Conservation (phyloP, 2,329 filamentous ascomycete genomes). For the Shiraia bambusicola region DNA sequence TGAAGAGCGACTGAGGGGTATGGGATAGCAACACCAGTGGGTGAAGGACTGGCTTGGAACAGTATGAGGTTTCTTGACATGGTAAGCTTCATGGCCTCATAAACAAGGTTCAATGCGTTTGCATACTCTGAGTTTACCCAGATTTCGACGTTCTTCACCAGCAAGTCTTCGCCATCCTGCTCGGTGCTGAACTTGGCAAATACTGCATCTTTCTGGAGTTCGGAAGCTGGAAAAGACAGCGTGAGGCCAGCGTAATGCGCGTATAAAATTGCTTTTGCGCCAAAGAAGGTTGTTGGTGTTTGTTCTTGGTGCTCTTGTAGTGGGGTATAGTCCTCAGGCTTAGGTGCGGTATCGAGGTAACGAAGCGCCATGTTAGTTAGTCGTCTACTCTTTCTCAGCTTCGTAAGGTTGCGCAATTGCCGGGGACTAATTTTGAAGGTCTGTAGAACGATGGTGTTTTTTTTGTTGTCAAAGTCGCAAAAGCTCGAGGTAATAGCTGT, state of each 20-base stretch:
- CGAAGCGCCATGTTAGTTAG: slow-evolving; percentile 38
- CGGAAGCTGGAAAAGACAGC: slow-evolving; percentile 58
- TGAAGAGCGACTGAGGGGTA: slow-evolving; percentile 76
- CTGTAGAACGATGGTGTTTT: no score
- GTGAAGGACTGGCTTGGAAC: slow-evolving; percentile 58
- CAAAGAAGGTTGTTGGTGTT: slow-evolving; percentile 72
- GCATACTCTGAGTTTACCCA: slow-evolving; percentile 52
- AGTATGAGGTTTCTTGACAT: slow-evolving; percentile 57
- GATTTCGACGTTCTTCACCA: slow-evolving; percentile 46
- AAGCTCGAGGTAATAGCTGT: slow-evolving; percentile 3
- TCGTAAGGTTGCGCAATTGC: no score
- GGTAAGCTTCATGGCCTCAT: slow-evolving; percentile 2
- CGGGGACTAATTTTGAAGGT: no score
- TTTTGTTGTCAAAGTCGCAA: neutral
- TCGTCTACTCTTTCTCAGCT: no score
- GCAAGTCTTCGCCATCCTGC: slow-evolving; percentile 27
- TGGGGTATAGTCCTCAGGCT: slow-evolving; percentile 61
- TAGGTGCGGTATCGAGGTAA: slow-evolving; percentile 60
- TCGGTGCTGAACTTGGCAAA: slow-evolving; percentile 48
- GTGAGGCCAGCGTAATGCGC: slow-evolving; percentile 60
- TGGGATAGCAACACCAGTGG: slow-evolving; percentile 66
- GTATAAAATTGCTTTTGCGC: slow-evolving; percentile 70
- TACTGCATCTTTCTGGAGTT: slow-evolving; percentile 53
- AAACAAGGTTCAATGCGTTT: neutral
- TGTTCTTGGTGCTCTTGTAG: slow-evolving; percentile 70